A percentile compares a stretch with the other conserved stretches of the same genome.
phyloP scores from a whole-genome alignment of 768 basidiomycete genomes.

The Russula griseocarnosa region DNA sequence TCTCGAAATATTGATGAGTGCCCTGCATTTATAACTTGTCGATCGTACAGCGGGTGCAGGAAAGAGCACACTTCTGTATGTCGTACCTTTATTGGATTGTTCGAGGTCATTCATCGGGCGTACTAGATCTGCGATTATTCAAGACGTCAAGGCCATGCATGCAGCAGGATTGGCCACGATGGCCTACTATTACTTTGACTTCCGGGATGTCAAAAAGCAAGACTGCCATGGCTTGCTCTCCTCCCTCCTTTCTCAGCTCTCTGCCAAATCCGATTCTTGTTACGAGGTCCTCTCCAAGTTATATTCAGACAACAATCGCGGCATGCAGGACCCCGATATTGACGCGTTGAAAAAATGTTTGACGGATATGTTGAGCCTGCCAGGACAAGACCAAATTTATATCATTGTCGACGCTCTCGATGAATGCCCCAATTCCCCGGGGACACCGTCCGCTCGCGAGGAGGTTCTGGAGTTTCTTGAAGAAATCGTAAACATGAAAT shows the following conservation, averaged over 20 bases:
- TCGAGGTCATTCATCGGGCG: neutral
- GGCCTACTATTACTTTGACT: slow-evolving; percentile 17
- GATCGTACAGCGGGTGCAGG: neutral
- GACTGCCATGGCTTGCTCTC: neutral
- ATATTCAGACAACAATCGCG: neutral
- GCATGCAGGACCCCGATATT: neutral
- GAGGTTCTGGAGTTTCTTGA: neutral
- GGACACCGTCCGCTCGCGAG: neutral
- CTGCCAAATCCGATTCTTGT: neutral
- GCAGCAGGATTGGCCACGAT: slow-evolving; percentile 2
- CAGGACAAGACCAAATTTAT: neutral
- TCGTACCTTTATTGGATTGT: neutral
- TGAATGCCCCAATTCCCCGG: neutral
- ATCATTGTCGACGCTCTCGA: slow-evolving; percentile 8
- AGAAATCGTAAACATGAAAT: neutral
- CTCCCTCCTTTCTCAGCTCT: slow-evolving; percentile 7
- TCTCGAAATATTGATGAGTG: too few species aligned
- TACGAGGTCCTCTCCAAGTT: neutral
- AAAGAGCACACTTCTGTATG: slow-evolving; percentile 14
- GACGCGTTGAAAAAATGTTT: neutral
- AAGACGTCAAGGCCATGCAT: neutral
- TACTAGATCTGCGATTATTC: neutral
- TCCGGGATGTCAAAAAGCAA: slow-evolving; percentile 8
- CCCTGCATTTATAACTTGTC: neutral
- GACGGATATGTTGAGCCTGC: neutral